phyloP scores from a whole-genome alignment of 768 basidiomycete genomes.

The Peribolospora baueri region DNA sequence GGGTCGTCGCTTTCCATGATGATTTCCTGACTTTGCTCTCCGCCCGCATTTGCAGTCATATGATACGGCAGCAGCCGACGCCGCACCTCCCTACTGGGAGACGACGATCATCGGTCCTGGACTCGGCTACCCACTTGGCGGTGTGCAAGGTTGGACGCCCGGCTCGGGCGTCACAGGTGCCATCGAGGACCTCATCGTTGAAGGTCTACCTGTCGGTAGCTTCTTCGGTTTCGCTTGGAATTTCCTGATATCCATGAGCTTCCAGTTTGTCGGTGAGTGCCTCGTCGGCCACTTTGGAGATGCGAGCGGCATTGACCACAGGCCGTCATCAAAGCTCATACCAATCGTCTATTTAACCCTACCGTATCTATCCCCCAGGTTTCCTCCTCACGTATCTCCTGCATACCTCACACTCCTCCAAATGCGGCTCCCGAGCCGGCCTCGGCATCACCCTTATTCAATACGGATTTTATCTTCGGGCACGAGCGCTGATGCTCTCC shows the following conservation, averaged over 20 bases:
- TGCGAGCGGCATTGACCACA: no score
- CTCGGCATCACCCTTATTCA: constrained; percentile 90
- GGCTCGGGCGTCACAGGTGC: constrained; percentile 28
- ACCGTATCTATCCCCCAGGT: constrained; percentile 6
- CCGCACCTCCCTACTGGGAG: constrained; percentile 90
- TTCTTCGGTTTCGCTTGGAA: constrained; percentile 61
- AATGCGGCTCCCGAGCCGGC: constrained; percentile 77
- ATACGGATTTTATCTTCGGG: constrained; percentile 52
- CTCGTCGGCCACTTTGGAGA: constrained; percentile 17
- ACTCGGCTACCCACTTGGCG: constrained; percentile 20
- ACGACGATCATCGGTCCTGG: constrained; percentile 74
- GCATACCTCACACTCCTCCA: constrained; percentile 67
- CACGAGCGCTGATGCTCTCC: constrained; percentile 17
- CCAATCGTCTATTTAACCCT: background rate
- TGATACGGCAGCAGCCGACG: constrained; percentile 59
- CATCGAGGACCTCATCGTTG: constrained; percentile 52
- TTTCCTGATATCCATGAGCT: constrained; percentile 69
- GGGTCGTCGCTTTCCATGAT: background rate
- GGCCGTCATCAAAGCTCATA: background rate
- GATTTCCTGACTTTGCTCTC: background rate
- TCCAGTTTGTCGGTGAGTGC: constrained; percentile 77
- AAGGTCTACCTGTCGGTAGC: constrained; percentile 68
- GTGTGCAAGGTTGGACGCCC: background rate
- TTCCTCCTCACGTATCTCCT: constrained; percentile 67
- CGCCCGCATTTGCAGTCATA: constrained; percentile 35